phyloP scores from a whole-genome alignment of 331 rosid genomes.

The Malus hybrid region DNA sequence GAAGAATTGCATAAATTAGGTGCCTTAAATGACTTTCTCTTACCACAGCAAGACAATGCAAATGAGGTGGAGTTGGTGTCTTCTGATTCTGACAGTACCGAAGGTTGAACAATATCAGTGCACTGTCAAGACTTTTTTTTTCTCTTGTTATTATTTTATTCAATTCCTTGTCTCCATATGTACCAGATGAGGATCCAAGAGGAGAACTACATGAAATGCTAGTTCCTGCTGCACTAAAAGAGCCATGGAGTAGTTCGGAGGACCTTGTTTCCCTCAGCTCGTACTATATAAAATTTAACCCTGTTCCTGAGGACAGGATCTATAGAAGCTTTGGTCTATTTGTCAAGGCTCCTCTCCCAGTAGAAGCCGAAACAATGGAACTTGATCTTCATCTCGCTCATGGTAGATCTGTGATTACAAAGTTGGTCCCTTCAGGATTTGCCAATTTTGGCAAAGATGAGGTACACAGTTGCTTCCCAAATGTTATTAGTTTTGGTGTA shows the following conservation, averaged over 20 bases:
- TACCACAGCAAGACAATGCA: slow-evolving; percentile 52
- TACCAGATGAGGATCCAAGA: slow-evolving; percentile 53
- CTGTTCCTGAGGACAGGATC: slow-evolving; percentile 66
- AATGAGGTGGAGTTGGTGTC: slow-evolving; percentile 30
- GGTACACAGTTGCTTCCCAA: slow-evolving; percentile 36
- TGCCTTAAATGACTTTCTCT: slow-evolving; percentile 66
- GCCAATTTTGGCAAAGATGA: slow-evolving; percentile 52
- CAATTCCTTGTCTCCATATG: slow-evolving; percentile 21
- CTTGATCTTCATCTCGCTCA: slow-evolving; percentile 88
- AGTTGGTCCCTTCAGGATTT: slow-evolving; percentile 59
- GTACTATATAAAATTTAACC: slow-evolving; percentile 56
- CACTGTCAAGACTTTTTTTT: background rate
- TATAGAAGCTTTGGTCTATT: slow-evolving; percentile 74
- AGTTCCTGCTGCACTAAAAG: slow-evolving; percentile 53
- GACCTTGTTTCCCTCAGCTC: slow-evolving; percentile 35
- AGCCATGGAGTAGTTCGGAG: slow-evolving; percentile 44
- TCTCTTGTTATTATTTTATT: background rate
- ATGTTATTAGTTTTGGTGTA: background rate
- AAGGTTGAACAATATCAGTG: slow-evolving; percentile 39
- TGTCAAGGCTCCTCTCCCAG: slow-evolving; percentile 56
- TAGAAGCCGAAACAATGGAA: slow-evolving; percentile 75
- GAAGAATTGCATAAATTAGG: slow-evolving; percentile 77
- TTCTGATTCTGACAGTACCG: slow-evolving; percentile 48
- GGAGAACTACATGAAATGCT: slow-evolving; percentile 77
- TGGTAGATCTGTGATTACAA: slow-evolving; percentile 72